Evolutionary conservation across 352 stramenopile genomes (phyloP), one percentile per base, ranked within the genome.

Genomic region (Phytophthora boehmeriae): DNA sequence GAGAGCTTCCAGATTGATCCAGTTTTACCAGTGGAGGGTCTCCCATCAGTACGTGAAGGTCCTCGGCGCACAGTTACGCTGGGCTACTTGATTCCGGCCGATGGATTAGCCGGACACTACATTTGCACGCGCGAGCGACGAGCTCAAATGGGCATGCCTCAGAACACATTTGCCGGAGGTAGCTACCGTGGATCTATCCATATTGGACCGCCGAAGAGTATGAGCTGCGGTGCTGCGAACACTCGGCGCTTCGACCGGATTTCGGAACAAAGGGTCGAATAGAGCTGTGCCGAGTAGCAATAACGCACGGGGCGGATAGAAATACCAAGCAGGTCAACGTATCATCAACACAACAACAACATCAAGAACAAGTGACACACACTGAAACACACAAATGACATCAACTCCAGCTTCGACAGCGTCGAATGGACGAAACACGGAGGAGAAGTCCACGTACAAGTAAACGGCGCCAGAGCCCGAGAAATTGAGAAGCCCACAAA

Each of bases 1-100:
- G 70, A 89, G 48, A 80, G 68, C 57, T 94, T 94, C 54, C 68
- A 86, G 67, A 94, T 94, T 61, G 85, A 94, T 55, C 79, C 85
- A 1, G 85, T 94, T 54, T 49, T 89, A 19, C 85, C 85, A 11
- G 69, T 94, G 1, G 61, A 69, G 20, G 83, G 79, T 14, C 66
- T 94, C 17, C 79, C 75, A 20, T 79, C 69, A 2, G 68, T 89
- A 14, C 83, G 85, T 1, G 83, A 90, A 54, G 77, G 75, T 1
- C 60, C 62, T 20, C 57, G 76, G 8, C 73, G 72, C 23, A 89
- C 81, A 0, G 73, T 92, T 23, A 91, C 83, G 13, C 58, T 94
- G 36, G 85, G 85, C 2, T 94, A 94, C 61, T 70, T 94, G 59
- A 84, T 82, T 32, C 85, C 85, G 5, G 75, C 63, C 0, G 74